Evolutionary conservation across 2,329 filamentous ascomycete genomes (phyloP), one percentile per base, ranked within the genome.

Genomic region (Fusarium ramigenum): DNA sequence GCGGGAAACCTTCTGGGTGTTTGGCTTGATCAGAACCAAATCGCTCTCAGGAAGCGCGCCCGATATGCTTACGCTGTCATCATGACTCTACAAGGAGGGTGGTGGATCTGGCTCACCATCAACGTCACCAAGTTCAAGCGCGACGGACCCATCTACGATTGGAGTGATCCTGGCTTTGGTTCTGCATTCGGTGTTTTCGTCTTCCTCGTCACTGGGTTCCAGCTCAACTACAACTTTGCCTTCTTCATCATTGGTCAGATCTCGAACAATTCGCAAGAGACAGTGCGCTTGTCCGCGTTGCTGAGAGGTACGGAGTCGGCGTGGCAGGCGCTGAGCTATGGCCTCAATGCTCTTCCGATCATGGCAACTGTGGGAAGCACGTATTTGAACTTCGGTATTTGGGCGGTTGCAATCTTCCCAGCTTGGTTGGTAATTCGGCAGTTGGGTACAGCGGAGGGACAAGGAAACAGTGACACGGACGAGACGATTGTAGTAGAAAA

Each of bases 151-250:
- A 85, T 85, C 2, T 91, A 88, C 75, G 92, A 93, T 78, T 93
- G 92, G 92, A 75, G 78, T 2, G 86, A 87, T 69, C 70, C 82
- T 0, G 90, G 89, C 0, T 93, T 93, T 62, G 91, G 91, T 1
- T 84, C 84, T 40, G 89, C 85, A 0, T 93, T 93, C 70, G 88
- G 86, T 0, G 84, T 93, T 34, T 93, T 91, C 76, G 72, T 93
- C 9, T 87, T 93, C 73, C 84, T 91, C 75, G 89, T 90, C 3
- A 82, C 87, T n/a, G 87, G 89, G 0, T 93, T 93, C 69, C 91
- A 93, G 78, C 73, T 92, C n/a, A 93, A 93, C 76, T 93, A 93
- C 78, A 85, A 93, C 72, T 92, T 89, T 77, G 80, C 92, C 11
- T 92, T 93, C 80, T 93, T 93, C 76, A 84, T 93, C 60, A 87